Conservation (phyloP, 306 rosid species). For the Hippophae rhamnoides region DNA sequence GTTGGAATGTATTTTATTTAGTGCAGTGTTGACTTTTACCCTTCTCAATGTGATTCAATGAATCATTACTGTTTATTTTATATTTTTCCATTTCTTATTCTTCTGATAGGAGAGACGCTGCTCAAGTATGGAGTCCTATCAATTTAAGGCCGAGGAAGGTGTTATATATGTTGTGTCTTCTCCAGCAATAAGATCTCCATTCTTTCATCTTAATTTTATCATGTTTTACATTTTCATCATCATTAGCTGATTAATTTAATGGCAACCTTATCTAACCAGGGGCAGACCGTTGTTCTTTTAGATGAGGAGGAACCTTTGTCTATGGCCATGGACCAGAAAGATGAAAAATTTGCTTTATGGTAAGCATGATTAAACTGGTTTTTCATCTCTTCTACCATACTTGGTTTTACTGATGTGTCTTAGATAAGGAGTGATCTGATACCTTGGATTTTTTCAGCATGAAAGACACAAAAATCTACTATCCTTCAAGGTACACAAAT, state of each 20-base stretch:
- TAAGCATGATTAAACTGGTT: slow-evolving; percentile 20
- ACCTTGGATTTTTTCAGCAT: slow-evolving; percentile 42
- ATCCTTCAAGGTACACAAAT: slow-evolving; percentile 69
- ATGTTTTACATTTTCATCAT: slow-evolving; percentile 1
- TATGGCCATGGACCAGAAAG: slow-evolving; percentile 34
- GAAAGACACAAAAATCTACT: slow-evolving; percentile 62
- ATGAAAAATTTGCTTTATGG: slow-evolving; percentile 42
- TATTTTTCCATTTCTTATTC: slow-evolving; percentile 11
- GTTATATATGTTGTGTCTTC: slow-evolving; percentile 6
- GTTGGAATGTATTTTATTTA: not conserved
- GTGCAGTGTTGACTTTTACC: not conserved
- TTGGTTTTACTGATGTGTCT: slow-evolving; percentile 12
- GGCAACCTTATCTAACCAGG: slow-evolving; percentile 30
- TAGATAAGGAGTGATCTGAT: slow-evolving; percentile 18
- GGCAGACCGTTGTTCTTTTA: slow-evolving; percentile 54
- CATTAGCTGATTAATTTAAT: slow-evolving; percentile 1
- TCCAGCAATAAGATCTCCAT: not conserved
- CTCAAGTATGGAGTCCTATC: slow-evolving; percentile 24
- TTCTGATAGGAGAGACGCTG: slow-evolving; percentile 39
- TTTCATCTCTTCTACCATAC: not conserved
- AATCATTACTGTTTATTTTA: slow-evolving; percentile 4
- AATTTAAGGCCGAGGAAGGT: slow-evolving; percentile 51
- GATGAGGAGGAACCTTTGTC: slow-evolving; percentile 54
- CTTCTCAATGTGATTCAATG: slow-evolving; percentile 12
- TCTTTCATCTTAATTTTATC: slow-evolving; percentile 1